Evolutionary conservation across 192 early-diverging fungal species (phyloP).

Genomic region (Linnemannia zychae): DNA sequence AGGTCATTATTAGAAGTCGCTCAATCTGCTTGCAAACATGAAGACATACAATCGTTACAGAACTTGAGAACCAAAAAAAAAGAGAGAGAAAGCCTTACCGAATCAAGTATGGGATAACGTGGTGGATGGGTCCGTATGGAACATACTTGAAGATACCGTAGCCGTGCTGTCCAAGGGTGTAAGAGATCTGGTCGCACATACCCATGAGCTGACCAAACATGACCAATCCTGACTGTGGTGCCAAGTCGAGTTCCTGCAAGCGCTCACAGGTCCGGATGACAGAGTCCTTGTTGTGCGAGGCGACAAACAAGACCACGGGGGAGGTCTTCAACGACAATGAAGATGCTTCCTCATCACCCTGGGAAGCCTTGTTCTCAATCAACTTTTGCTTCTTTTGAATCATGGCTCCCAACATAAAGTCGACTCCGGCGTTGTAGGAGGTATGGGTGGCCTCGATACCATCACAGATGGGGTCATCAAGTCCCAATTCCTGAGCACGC

Average conservation of each 20-base stretch:
- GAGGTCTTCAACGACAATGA: conserved; percentile 37
- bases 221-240: conserved; percentile 71
- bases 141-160: conserved; percentile 94
- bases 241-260: conserved; percentile 72
- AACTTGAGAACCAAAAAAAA: background rate
- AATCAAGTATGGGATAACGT: conserved; percentile 94
- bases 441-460: conserved; percentile 85
- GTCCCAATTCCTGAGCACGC: conserved; percentile 77
- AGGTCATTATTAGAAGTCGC: background rate
- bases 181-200: conserved; percentile 94
- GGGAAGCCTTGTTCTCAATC: background rate
- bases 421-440: conserved; percentile 85
- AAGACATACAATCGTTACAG: background rate
- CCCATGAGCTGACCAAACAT: conserved; percentile 95
- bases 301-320: conserved; percentile 85
- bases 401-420: conserved; percentile 73
- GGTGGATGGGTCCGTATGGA: conserved; percentile 90
- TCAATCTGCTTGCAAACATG: too few relatives aligned
- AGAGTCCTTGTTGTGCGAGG: conserved; percentile 91
- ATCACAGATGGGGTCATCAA: conserved; percentile 86
- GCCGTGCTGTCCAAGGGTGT: conserved; percentile 80
- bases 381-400: conserved; percentile 44
- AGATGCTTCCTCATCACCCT: background rate
- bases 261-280: conserved; percentile 70
- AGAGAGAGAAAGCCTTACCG: conserved; percentile 68